Evolutionary conservation across 2,329 filamentous ascomycete species (phyloP), one percentile per base, ranked within the genome.

Genomic region (Aspergillus fructus): DNA sequence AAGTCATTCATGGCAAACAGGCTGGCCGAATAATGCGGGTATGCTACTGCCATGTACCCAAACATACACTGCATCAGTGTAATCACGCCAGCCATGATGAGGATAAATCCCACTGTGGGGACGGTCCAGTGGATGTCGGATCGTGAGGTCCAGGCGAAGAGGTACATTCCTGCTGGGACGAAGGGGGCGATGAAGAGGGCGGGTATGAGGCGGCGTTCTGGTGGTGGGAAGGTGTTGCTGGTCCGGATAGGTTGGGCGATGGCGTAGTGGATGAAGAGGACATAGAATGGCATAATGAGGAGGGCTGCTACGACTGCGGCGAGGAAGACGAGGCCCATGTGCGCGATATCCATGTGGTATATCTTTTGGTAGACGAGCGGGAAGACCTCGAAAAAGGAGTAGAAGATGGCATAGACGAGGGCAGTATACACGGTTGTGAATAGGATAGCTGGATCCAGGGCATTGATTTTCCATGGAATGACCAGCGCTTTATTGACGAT

Each of bases 361-460:
- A 41, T 33, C 5, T 23, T 23, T 7, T 41, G 43, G 11, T 49
- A 55, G 11, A 55, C 53, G 15, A 55, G 19, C 1, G 45, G 53
- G n/a, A 55, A 39, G 5, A 33, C 30, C 41, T 55, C 53, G 53
- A 55, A 55, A 17, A 82, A 88, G 15, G 75, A 75, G 60, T 82
- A 55, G 55, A 74, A 74, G 15, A 75, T 73, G 23, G 65, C 72
- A 55, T 75, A 89, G 62, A 84, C 80, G 62, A 88, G 79, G 53
- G 81, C 81, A 3, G 81, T 84, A 71, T 88, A 89, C 39, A 86
- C 55, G 65, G 85, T 83, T 1, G 84, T 80, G 70, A 88, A 87
- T 5, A 83, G 68, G 2, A 89, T 79, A 11, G 85, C 82, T 0
- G 85, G 85, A 56, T 87, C 85, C 66, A 84, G 82, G 67, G 86